Evolutionary conservation across 2,329 filamentous ascomycete genomes (phyloP), one percentile per base, ranked within the genome.

Genomic region (Aaosphaeria arxii): DNA sequence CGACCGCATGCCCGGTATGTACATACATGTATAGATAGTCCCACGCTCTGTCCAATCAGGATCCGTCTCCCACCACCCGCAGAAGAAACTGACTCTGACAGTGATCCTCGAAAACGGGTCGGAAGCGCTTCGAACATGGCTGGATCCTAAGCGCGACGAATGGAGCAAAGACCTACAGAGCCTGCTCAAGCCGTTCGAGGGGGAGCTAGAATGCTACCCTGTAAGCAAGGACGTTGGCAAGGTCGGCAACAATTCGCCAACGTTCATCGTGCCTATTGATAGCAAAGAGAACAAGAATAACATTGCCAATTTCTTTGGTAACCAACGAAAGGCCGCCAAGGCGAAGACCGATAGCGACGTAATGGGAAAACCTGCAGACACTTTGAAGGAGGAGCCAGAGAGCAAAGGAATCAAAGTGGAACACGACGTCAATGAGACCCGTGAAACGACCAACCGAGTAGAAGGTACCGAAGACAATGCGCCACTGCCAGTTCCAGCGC

Each of bases 161-260:
- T 97, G 94, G 92, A 86, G 82, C 3, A 78, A 77, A 44, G 87
- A 94, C 47, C 74, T 97, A 30, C 91, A 96, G 66, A 76, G 76
- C 1, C 73, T 95, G 1, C 74, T 97, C n/a, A 86, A 82, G 62
- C 91, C 94, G 0, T 96, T 84, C 55, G 72, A 82, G 5, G 89
- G 88, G 4, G 86, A 89, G 46, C 74, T 99, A 6, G 89, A 95
- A 46, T 85, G 88, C 45, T 96, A 96, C 64, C 85, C 87, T 0
- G 94, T 99, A 2, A 84, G 80, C 59, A 88, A 89, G 66, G 91
- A 94, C 4, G 92, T 97, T 0, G 91, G 91, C 1, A 97, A 96
- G 72, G 91, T 96, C 0, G 91, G 92, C 5, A 96, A 95, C 58
- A 88, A 95, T 67, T 95, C 88, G 17, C 84, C 89, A 0, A 81